Percentiles rank a stretch among this genome's conserved stretches.
These are phyloP conservation scores for Metarhizium album DNA, from an alignment of 2,329 filamentous ascomycete genomes.

Conservation along the genomic window DNA sequence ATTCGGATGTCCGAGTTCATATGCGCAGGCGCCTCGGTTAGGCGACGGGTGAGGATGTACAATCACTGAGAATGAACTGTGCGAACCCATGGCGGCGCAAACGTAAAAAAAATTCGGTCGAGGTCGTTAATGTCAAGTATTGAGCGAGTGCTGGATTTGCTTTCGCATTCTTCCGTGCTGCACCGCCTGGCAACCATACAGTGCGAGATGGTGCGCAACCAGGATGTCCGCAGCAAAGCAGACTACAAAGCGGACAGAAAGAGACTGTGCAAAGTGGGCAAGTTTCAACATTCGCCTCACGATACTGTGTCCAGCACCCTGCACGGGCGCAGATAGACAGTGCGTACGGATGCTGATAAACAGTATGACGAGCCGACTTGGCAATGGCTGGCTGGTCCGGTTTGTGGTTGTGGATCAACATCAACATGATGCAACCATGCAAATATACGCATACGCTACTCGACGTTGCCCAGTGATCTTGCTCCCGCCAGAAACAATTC, in stretches of 20 bases:
- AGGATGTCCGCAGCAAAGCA: not conserved
- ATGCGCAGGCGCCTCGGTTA: conserved; percentile 30
- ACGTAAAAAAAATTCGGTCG: not conserved
- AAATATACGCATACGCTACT: not conserved
- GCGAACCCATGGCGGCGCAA: conserved; percentile 15
- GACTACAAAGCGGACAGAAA: not conserved
- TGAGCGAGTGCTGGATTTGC: no score
- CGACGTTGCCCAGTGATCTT: not conserved
- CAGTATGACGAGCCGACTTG: not conserved
- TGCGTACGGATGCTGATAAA: not conserved
- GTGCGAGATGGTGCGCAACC: not conserved
- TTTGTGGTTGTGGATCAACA: not conserved
- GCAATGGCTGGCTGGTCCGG: not conserved
- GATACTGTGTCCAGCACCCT: not conserved
- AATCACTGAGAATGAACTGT: conserved; percentile 29
- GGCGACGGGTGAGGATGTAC: conserved; percentile 36
- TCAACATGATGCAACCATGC: not conserved
- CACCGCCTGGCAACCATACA: not conserved
- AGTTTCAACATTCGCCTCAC: not conserved
- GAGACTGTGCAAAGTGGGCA: not conserved
- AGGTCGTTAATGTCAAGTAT: not conserved
- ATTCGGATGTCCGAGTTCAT: conserved; percentile 31
- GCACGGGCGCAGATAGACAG: not conserved
- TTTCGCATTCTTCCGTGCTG: no score
- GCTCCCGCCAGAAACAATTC: not conserved